These are phyloP conservation scores for Guyanaporus albipodus DNA, from an alignment of 768 basidiomycete genomes.

Conservation along the genomic window DNA sequence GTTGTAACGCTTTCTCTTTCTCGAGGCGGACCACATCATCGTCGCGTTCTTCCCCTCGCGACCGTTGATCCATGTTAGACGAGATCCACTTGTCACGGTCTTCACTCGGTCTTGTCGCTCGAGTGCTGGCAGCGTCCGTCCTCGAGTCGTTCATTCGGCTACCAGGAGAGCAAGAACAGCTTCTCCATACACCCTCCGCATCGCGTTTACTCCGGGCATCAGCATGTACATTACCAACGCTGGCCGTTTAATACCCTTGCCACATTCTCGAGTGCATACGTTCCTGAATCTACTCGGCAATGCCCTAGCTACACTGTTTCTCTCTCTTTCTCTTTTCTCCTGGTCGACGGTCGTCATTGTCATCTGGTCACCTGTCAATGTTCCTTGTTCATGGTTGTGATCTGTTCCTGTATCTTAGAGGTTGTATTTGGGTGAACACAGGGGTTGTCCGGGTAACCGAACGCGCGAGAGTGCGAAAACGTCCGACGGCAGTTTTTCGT, in stretches of 20 bases:
- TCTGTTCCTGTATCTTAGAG: conserved; percentile 11
- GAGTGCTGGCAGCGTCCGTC: not conserved
- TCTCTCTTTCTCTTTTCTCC: not conserved
- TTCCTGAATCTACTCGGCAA: conserved; percentile 12
- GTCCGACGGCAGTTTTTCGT: too few relatives aligned
- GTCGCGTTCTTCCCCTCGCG: conserved; percentile 21
- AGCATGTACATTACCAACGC: conserved; percentile 19
- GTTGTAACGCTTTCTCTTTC: conserved; percentile 7
- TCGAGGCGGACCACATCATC: conserved; percentile 19
- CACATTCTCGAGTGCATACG: conserved; percentile 14
- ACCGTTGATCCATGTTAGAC: conserved; percentile 16
- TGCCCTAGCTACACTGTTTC: conserved; percentile 5
- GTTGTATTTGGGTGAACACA: too few relatives aligned
- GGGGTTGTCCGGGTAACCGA: too few relatives aligned
- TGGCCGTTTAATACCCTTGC: conserved; percentile 28
- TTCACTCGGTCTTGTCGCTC: not conserved
- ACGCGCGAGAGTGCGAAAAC: too few relatives aligned
- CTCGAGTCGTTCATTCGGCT: not conserved
- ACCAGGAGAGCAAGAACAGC: not conserved
- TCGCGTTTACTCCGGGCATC: not conserved
- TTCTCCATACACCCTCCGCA: not conserved
- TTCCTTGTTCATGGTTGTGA: conserved; percentile 2
- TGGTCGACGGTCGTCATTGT: not conserved
- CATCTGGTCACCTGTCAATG: conserved; percentile 7
- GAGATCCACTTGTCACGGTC: conserved; percentile 2